Evolutionary conservation across 257 asterid genomes (phyloP), one percentile per base, ranked within the genome.

Genomic region (Lycium ferocissimum): DNA sequence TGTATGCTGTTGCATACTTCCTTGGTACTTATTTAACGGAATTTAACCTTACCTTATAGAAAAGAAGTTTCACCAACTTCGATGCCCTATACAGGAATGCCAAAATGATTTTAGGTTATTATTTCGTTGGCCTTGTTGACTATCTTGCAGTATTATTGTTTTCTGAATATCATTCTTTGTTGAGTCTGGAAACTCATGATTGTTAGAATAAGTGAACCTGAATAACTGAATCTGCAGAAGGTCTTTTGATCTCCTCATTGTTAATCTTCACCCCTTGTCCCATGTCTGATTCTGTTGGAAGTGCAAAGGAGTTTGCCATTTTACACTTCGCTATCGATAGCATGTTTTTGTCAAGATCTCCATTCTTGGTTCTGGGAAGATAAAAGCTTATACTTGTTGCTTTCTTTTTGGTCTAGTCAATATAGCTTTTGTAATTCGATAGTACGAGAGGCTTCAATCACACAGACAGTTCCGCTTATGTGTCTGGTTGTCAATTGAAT

Each of bases 331-430:
- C 54, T 70, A 33, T 70, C 38, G 79, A 9, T 40, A 38, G 35
- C 17, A 70, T 38, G 54, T 38, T 70, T 38, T 70, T 54, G 38
- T 51, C 43, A 33, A 33, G 62, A 75, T 49, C 22, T 75, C 45
- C 43, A 51, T 51, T 75, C 45, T 75, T 49, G 62, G 45, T 49
- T 49, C 62, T 75, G 26, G 49, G 82, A 26, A 33, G 82, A 53
- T 78, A 53, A 78, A 78, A 53, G 9, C 82, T 9, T 53, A 43
- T 5, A 18, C 53, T 7, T 6, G 7, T 17, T 78, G 47, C 82
- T 78, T 53, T 22, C 65, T 78, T 33, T 33, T 33, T 76, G 65
- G 82, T 53, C 63, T 75, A 75, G 40, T 75, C 18, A 22, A 75
- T 49, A 49, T 49, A 49, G 22, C 62, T 22, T 75, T 53, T 26